These are phyloP conservation scores for Rhodomyrtus tomentosa DNA, from an alignment of 345 rosid species.

Conservation along the genomic window DNA sequence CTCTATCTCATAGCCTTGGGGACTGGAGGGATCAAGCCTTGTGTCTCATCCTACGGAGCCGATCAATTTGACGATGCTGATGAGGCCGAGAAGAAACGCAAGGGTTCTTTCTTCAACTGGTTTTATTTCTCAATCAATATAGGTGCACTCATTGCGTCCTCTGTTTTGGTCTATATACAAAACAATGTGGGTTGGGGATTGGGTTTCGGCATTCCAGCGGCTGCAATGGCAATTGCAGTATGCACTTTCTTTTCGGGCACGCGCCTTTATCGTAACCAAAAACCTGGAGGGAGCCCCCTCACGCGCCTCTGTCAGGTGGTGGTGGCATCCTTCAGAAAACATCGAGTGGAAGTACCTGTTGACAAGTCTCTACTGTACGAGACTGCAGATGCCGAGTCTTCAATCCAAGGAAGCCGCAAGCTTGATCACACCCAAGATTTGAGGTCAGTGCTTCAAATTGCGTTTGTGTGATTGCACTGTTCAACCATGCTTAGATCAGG, in stretches of 20 bases:
- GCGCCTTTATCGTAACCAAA: constrained; percentile 19
- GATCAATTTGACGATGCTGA: constrained; percentile 27
- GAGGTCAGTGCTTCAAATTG: constrained; percentile 2
- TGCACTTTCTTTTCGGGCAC: constrained; percentile 24
- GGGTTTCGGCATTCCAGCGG: constrained; percentile 31
- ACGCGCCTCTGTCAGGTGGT: constrained; percentile 19
- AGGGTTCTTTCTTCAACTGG: constrained; percentile 31
- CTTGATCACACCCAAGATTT: constrained; percentile 20
- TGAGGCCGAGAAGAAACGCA: constrained; percentile 20
- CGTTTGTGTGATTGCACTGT: neutral
- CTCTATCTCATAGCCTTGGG: constrained; percentile 27
- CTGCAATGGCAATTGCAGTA: constrained; percentile 27
- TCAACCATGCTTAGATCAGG: neutral
- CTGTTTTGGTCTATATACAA: constrained; percentile 25
- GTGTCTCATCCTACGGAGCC: constrained; percentile 31
- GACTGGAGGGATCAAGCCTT: constrained; percentile 27
- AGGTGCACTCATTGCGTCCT: constrained; percentile 20
- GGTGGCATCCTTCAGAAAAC: constrained; percentile 21
- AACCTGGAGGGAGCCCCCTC: constrained; percentile 31
- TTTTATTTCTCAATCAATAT: constrained; percentile 22
- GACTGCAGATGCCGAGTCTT: constrained; percentile 17
- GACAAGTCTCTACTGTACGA: constrained; percentile 25
- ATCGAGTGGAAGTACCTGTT: constrained; percentile 14
- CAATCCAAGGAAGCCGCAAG: constrained; percentile 33
- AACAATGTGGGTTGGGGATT: constrained; percentile 24